Conservation (phyloP, 352 stramenopile genomes). For the Pythium utonaiense region DNA sequence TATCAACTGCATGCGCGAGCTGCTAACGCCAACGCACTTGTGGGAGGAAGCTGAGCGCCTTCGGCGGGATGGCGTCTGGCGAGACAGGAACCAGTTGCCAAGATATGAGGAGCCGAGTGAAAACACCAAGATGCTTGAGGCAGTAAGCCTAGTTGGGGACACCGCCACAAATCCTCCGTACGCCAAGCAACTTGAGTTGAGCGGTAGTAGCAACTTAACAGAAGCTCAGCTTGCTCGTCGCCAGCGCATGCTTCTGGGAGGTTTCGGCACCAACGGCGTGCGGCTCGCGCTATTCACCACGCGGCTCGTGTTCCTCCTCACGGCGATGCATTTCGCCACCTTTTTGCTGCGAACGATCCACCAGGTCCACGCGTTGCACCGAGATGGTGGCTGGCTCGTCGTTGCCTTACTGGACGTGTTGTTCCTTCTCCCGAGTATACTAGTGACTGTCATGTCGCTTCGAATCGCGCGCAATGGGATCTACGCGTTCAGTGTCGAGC, state of each 20-base stretch:
- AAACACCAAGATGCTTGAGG: constrained; percentile 44
- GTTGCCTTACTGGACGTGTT: constrained; percentile 32
- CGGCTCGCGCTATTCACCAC: constrained; percentile 61
- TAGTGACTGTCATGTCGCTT: constrained; percentile 59
- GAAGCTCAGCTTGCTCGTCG: constrained; percentile 32
- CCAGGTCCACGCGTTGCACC: constrained; percentile 31
- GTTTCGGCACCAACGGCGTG: constrained; percentile 45
- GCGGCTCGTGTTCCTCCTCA: constrained; percentile 68
- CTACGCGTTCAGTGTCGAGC: constrained; percentile 73
- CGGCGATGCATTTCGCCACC: constrained; percentile 59
- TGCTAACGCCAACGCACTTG: constrained; percentile 46
- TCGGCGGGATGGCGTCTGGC: constrained; percentile 50
- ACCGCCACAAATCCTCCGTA: constrained; percentile 26
- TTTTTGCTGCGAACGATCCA: constrained; percentile 54
- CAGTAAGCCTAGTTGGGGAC: too few relatives aligned
- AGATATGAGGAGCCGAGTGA: constrained; percentile 33
- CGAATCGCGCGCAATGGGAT: constrained; percentile 61
- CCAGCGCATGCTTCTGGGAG: constrained; percentile 38
- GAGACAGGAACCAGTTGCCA: constrained; percentile 34
- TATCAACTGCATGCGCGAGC: constrained; percentile 39
- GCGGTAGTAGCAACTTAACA: too few relatives aligned
- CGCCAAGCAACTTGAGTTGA: constrained; percentile 38
- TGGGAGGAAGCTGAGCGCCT: constrained; percentile 56
- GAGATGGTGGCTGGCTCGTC: constrained; percentile 9
- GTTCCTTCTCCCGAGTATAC: constrained; percentile 52